Percentiles rank a stretch among this genome's conserved stretches.
Evolutionary conservation across 768 basidiomycete genomes (phyloP).

Genomic region (Kwoniella botswanensis): DNA sequence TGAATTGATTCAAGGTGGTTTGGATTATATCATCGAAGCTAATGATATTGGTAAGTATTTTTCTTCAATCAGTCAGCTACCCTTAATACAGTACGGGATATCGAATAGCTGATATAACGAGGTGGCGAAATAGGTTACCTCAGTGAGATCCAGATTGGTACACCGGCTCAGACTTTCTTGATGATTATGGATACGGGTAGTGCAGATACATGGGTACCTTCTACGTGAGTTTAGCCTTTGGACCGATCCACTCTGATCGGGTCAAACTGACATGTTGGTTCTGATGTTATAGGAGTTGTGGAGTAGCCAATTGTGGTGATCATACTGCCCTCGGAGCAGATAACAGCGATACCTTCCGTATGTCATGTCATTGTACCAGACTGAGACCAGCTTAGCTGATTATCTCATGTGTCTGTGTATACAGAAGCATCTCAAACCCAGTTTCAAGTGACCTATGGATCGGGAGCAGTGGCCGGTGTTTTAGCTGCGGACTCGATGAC

Average conservation of each 20-base stretch:
- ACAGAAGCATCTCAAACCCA: constrained; percentile 26
- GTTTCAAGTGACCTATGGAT: constrained; percentile 37
- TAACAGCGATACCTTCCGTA: constrained; percentile 69
- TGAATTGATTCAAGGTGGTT: constrained; percentile 23
- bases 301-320: constrained; percentile 59
- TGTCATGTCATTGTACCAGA: constrained; percentile 30
- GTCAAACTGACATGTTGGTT: not conserved
- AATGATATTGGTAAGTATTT: constrained; percentile 59
- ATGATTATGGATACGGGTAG: constrained; percentile 75
- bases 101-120: not conserved
- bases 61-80: not conserved
- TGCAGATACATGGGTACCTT: constrained; percentile 69
- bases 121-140: constrained; percentile 52
- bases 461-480: constrained; percentile 70
- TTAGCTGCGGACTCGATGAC: constrained; percentile 69
- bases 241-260: not conserved
- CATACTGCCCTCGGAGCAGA: constrained; percentile 71
- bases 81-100: not conserved
- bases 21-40: constrained; percentile 64
- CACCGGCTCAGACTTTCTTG: constrained; percentile 65
- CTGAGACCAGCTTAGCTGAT: constrained; percentile 35
- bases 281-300: constrained; percentile 3
- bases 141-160: constrained; percentile 68
- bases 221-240: constrained; percentile 20
- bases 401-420: constrained; percentile 58